phyloP scores from a whole-genome alignment of 495 filamentous ascomycete species.

The Parachaetomium inaequale region DNA sequence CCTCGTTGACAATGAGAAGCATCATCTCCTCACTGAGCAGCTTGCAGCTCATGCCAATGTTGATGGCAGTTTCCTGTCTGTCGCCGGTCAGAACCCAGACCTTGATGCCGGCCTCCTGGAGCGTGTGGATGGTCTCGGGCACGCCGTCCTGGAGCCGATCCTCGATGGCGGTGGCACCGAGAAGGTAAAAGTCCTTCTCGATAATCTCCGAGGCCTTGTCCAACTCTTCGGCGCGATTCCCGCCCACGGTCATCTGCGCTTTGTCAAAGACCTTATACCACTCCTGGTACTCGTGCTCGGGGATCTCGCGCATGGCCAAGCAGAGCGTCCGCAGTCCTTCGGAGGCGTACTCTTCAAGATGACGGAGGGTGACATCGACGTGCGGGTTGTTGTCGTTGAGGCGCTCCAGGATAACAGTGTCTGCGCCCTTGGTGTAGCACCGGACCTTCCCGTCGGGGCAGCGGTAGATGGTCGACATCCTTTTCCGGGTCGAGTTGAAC shows the following conservation, averaged over 20 bases:
- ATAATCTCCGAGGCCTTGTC: slow-evolving; percentile 97
- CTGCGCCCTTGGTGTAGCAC: slow-evolving; percentile 93
- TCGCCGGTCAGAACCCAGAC: slow-evolving; percentile 98
- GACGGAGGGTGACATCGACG: slow-evolving; percentile 81
- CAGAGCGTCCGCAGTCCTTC: slow-evolving; percentile 95
- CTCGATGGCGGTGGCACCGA: slow-evolving; percentile 97
- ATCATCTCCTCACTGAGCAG: slow-evolving; percentile 99
- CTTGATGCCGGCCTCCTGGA: slow-evolving; percentile 97
- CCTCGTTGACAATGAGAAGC: slow-evolving; percentile 92
- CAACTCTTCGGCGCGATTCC: slow-evolving; percentile 88
- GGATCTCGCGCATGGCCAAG: slow-evolving; percentile 89
- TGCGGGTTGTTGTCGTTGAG: slow-evolving; percentile 74
- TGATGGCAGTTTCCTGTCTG: slow-evolving; percentile 98
- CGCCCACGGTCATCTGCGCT: slow-evolving; percentile 84
- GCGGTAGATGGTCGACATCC: slow-evolving; percentile 96
- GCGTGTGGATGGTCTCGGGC: slow-evolving; percentile 95
- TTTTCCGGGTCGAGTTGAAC: slow-evolving; percentile 96
- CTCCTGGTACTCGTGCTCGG: slow-evolving; percentile 84
- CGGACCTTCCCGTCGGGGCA: slow-evolving; percentile 95
- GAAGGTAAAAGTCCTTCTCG: slow-evolving; percentile 82
- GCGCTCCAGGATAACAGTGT: slow-evolving; percentile 94
- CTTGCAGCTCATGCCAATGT: slow-evolving; percentile 99
- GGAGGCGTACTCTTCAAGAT: slow-evolving; percentile 96
- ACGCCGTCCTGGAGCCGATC: slow-evolving; percentile 97
- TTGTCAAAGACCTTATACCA: slow-evolving; percentile 87